phyloP scores from a whole-genome alignment of 75 land plant species.

The Larix kaempferi region DNA sequence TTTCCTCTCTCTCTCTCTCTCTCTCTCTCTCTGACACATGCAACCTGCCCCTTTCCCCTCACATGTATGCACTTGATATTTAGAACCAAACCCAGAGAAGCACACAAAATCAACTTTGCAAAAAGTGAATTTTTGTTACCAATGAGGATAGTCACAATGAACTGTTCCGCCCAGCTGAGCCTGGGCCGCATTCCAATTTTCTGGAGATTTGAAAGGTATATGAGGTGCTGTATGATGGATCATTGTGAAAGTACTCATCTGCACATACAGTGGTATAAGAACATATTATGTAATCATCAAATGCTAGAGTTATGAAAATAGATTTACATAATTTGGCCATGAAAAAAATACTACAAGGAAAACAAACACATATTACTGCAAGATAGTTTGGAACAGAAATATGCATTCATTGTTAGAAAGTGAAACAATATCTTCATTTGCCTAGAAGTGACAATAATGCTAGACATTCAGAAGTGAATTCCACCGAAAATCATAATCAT shows the following conservation, averaged over 20 bases:
- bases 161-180: conserved; percentile 96
- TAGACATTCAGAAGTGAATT: not conserved
- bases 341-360: not conserved
- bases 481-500: not conserved
- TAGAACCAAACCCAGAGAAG: not conserved
- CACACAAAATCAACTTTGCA: not conserved
- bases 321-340: not conserved
- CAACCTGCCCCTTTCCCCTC: not conserved
- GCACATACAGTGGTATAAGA: conserved; percentile 8
- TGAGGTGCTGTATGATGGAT: conserved; percentile 98
- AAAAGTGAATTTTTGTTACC: conserved; percentile 32
- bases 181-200: conserved; percentile 83
- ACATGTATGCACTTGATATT: not conserved
- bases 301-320: not conserved
- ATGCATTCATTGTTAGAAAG: not conserved
- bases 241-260: conserved; percentile 99
- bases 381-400: not conserved
- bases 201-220: conserved; percentile 78
- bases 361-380: not conserved
- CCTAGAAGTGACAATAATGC: not conserved
- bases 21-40: not conserved
- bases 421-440: not conserved
- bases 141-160: conserved; percentile 88
- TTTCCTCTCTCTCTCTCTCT: not conserved
- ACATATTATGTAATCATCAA: not conserved